Conservation (phyloP, 2,329 filamentous ascomycete species). For the Colletotrichum noveboracense region DNA sequence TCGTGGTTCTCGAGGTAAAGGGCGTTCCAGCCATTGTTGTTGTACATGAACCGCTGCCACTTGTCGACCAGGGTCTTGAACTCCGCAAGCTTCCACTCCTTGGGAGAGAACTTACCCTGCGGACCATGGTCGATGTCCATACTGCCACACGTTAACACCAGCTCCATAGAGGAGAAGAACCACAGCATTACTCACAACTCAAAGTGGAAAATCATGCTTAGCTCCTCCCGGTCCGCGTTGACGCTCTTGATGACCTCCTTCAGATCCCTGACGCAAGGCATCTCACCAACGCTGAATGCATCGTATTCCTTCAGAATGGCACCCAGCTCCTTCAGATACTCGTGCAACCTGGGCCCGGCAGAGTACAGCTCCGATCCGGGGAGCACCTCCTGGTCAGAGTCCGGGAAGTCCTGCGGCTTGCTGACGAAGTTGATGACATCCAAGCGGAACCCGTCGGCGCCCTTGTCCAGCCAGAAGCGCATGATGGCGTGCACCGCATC, state of each 20-base stretch:
- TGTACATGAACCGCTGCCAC: slow-evolving; percentile 66
- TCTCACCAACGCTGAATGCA: slow-evolving; percentile 58
- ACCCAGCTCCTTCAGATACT: slow-evolving; percentile 51
- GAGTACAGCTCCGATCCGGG: slow-evolving; percentile 51
- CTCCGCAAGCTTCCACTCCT: slow-evolving; percentile 51
- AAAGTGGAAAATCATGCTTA: slow-evolving; percentile 79
- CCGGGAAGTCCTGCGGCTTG: slow-evolving; percentile 63
- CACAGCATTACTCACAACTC: slow-evolving; percentile 54
- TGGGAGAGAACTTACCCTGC: slow-evolving; percentile 47
- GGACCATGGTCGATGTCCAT: slow-evolving; percentile 55
- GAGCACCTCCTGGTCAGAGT: slow-evolving; percentile 42
- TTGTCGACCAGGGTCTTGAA: slow-evolving; percentile 59
- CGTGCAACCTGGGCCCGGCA: slow-evolving; percentile 55
- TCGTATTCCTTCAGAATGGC: slow-evolving; percentile 50
- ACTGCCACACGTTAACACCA: slow-evolving; percentile 28
- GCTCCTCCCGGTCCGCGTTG: slow-evolving; percentile 58
- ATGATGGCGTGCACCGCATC: slow-evolving; percentile 71
- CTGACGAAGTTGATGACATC: slow-evolving; percentile 73
- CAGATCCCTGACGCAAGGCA: slow-evolving; percentile 50
- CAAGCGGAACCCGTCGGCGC: slow-evolving; percentile 70
- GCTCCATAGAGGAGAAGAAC: background rate
- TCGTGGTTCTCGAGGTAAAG: slow-evolving; percentile 72
- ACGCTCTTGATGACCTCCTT: slow-evolving; percentile 54
- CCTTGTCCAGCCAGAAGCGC: slow-evolving; percentile 76
- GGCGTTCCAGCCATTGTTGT: slow-evolving; percentile 68